A percentile compares a stretch with the other conserved stretches of the same genome.
Conservation (phyloP, 148 eudicot genomes). For the Euryodendron excelsum region DNA sequence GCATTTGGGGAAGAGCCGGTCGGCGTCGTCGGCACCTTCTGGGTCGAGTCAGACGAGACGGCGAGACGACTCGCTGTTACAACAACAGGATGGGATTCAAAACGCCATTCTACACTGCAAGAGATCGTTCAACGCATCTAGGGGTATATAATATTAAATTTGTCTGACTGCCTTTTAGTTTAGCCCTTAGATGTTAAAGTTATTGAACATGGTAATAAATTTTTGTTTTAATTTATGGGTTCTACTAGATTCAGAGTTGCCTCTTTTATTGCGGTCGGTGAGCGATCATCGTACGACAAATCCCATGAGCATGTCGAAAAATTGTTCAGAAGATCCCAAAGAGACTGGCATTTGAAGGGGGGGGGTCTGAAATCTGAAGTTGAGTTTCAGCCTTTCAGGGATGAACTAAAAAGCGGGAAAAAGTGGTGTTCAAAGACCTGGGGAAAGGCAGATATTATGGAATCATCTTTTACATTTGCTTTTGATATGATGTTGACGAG, state of each 20-base stretch:
- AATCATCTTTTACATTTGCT: neutral
- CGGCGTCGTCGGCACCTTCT: conserved; percentile 27
- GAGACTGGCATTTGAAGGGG: neutral
- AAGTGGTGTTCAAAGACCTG: too few relatives aligned
- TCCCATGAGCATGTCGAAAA: neutral
- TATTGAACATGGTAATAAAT: neutral
- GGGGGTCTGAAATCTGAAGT: neutral
- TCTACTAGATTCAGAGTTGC: conserved; percentile 15
- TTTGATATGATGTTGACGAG: neutral
- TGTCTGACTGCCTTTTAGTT: neutral
- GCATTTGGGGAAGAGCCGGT: conserved; percentile 61
- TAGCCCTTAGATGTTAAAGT: too few relatives aligned
- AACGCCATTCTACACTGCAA: conserved; percentile 94
- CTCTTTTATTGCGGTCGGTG: conserved; percentile 30
- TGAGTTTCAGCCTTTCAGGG: neutral
- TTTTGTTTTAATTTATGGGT: neutral
- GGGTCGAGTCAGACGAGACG: neutral
- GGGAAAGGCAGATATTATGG: neutral
- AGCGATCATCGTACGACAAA: conserved; percentile 33
- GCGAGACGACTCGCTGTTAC: conserved; percentile 19
- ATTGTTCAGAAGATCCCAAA: neutral
- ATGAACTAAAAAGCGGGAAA: neutral
- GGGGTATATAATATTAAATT: conserved; percentile 27
- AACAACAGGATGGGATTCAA: conserved; percentile 58
- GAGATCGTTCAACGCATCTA: conserved; percentile 69